Conservation (phyloP, 2,329 filamentous ascomycete species). For the Plenodomus biglobosus region DNA sequence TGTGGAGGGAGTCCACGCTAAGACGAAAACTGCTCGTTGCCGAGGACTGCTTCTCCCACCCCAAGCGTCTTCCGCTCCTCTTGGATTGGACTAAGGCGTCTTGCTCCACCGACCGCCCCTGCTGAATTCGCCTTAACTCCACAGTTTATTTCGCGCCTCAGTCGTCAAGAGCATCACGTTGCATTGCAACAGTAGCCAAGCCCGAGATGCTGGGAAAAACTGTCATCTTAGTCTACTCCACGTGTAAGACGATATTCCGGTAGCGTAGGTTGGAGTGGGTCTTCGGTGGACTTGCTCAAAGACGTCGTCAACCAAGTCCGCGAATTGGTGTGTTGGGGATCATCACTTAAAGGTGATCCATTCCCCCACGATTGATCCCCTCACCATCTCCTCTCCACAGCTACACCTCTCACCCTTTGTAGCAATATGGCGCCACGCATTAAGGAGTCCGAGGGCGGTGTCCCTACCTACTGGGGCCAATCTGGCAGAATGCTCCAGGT, state of each 20-base stretch:
- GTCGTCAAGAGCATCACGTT: slow-evolving; percentile 23
- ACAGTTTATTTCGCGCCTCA: slow-evolving; percentile 31
- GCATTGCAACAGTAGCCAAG: slow-evolving; percentile 33
- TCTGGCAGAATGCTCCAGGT: slow-evolving; percentile 35
- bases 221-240: slow-evolving; percentile 34
- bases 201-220: slow-evolving; percentile 30
- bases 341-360: slow-evolving; percentile 29
- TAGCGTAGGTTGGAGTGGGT: slow-evolving; percentile 27
- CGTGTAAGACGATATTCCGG: slow-evolving; percentile 22
- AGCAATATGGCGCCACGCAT: slow-evolving; percentile 28
- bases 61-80: slow-evolving; percentile 26
- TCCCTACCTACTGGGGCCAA: slow-evolving; percentile 35
- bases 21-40: slow-evolving; percentile 21
- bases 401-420: slow-evolving; percentile 16
- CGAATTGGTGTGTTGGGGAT: slow-evolving; percentile 14
- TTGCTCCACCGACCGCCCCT: slow-evolving; percentile 26
- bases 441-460: slow-evolving; percentile 26
- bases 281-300: slow-evolving; percentile 12
- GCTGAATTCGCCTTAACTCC: slow-evolving; percentile 29
- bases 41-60: slow-evolving; percentile 27
- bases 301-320: slow-evolving; percentile 18
- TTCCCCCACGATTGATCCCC: slow-evolving; percentile 21
- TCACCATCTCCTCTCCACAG: slow-evolving; percentile 26
- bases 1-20: slow-evolving; percentile 20
- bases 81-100: slow-evolving; percentile 26